Evolutionary conservation across 225 moss, liverwort and hornwort genomes (phyloP).

Genomic region (Polytrichum formosum): DNA sequence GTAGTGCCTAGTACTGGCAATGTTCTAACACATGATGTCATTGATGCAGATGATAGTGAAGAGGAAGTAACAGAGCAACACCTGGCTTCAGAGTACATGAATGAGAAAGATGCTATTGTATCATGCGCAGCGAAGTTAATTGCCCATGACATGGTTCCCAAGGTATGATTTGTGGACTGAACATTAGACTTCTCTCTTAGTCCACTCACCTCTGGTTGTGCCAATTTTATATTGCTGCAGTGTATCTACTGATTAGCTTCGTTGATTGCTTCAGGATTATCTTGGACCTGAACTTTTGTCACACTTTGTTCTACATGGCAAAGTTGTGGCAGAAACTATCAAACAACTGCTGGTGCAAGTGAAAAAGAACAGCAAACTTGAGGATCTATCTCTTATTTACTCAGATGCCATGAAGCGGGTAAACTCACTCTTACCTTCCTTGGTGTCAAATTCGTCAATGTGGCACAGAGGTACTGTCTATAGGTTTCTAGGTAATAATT

Average conservation of each 20-base stretch:
- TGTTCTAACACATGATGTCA: conserved; percentile 13
- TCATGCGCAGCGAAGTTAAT: conserved; percentile 91
- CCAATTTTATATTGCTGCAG: too few species aligned
- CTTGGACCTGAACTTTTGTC: conserved; percentile 96
- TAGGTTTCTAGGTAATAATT: too few species aligned
- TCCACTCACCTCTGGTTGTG: conserved; percentile 8
- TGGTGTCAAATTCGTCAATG: neutral
- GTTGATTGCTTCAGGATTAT: conserved; percentile 61
- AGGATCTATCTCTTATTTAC: conserved; percentile 80
- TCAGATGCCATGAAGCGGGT: conserved; percentile 87
- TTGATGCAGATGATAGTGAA: conserved; percentile 64
- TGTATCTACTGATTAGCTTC: neutral
- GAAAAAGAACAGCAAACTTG: conserved; percentile 65
- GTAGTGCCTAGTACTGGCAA: neutral
- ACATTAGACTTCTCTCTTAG: neutral
- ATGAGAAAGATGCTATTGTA: conserved; percentile 85
- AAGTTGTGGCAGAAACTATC: conserved; percentile 83
- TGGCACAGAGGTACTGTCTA: neutral
- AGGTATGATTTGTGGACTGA: conserved; percentile 32
- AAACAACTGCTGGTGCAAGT: conserved; percentile 80
- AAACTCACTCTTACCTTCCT: conserved; percentile 5
- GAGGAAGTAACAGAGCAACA: conserved; percentile 68
- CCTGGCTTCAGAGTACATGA: conserved; percentile 62
- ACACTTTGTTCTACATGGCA: conserved; percentile 80
- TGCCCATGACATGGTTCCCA: conserved; percentile 84